Evolutionary conservation across 345 rosid species (phyloP), one percentile per base, ranked within the genome.

Genomic region (Linum lewisii): DNA sequence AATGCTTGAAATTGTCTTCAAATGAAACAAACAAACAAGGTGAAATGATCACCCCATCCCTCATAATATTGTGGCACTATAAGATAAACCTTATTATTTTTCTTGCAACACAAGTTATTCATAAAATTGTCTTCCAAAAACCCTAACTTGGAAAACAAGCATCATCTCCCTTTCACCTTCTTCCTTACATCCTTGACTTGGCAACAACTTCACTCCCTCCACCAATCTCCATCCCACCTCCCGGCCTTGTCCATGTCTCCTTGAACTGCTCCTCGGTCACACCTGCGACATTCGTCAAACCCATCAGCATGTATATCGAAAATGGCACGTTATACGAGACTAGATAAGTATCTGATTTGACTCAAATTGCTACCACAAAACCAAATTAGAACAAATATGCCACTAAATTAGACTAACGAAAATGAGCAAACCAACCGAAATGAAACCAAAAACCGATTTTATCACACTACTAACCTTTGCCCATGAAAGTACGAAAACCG

Each of bases 181-280:
- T 38, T 64, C 64, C 67, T 72, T 73, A 93, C 96, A 89, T 83
- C 73, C 96, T 81, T 3, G 97, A 65, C 74, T 83, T 87, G 2
- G 95, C 97, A 21, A 85, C 84, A 79, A 81, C 77, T 34, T 37
- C 73, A 24, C 81, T 78, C 62, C 70, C 61, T 22, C 57, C 82
- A 22, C 83, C 78, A 57, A 80, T 72, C 38, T 69, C 78, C 49
- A 15, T 21, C 2, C 1, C 34, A 3, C 85, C 70, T 59, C 88
- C 95, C 6, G 84, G 72, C 78, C 87, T 85, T 0, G 83, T 87
- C 95, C 96, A 85, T 54, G 83, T 81, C 66, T 81, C 97, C 63
- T 90, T 90, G 87, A 94, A 90, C 62, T 90, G 97, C 68, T 90
- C 97, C 73, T 94, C 99, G 0, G 99, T 87, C 59, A 94, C 96